A percentile compares a stretch with the other conserved stretches of the same genome.
phyloP scores from a whole-genome alignment of 768 basidiomycete species.

The Rubroboletus pulcherrimus region DNA sequence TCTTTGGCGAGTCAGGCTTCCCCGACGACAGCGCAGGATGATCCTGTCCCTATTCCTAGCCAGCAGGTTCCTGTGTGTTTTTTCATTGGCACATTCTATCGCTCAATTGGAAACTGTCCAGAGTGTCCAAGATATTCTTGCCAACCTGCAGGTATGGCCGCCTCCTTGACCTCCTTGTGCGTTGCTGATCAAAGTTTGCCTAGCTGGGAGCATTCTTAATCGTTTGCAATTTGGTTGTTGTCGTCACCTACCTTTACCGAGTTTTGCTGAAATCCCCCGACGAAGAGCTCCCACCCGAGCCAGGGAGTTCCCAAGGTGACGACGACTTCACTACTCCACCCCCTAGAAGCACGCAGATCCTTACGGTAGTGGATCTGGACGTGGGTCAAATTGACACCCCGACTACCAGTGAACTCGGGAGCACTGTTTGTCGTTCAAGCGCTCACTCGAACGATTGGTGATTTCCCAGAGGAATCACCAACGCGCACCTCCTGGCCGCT shows the following conservation, averaged over 20 bases:
- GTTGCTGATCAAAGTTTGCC: neutral
- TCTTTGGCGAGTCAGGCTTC: constrained; percentile 15
- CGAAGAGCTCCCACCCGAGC: neutral
- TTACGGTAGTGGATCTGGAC: constrained; percentile 11
- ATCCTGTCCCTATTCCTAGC: constrained; percentile 12
- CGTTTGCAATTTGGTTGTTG: constrained; percentile 13
- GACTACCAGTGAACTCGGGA: neutral
- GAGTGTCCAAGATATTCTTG: neutral
- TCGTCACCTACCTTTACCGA: constrained; percentile 12
- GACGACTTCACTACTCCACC: constrained; percentile 13
- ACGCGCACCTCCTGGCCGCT: neutral
- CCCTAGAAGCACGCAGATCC: neutral
- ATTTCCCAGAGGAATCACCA: neutral
- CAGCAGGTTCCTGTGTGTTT: constrained; percentile 6
- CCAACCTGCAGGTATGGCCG: neutral
- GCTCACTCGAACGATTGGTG: neutral
- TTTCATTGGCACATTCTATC: constrained; percentile 1
- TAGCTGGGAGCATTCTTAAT: neutral
- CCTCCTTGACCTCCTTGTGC: neutral
- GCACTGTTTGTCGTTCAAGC: neutral
- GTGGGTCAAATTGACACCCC: neutral
- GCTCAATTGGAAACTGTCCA: neutral
- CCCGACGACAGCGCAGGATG: constrained; percentile 15
- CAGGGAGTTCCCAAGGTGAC: neutral
- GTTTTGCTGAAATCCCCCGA: neutral